Evolutionary conservation across 192 early-diverging fungal species (phyloP).

Genomic region (Backusella westeae): DNA sequence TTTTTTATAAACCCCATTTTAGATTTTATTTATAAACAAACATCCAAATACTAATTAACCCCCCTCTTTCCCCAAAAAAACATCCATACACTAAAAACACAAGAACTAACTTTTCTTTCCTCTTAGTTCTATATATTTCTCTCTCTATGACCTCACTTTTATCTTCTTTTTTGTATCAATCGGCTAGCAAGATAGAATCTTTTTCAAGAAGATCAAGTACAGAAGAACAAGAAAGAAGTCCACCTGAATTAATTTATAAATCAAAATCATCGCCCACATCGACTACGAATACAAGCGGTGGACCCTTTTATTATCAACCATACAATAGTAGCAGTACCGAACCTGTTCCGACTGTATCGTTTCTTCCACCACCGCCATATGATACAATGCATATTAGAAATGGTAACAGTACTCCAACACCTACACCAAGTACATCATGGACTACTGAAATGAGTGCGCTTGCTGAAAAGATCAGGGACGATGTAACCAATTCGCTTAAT

Average conservation of each 20-base stretch:
- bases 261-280: not conserved
- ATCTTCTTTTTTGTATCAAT: constrained; percentile 9
- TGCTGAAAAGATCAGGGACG: constrained; percentile 1
- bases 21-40: constrained; percentile 1
- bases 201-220: constrained; percentile 1
- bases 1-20: not conserved
- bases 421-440: constrained; percentile 14
- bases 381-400: not conserved
- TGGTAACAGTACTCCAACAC: not conserved
- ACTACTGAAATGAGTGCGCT: not conserved
- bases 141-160: constrained; percentile 14
- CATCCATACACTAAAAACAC: not conserved
- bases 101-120: not conserved
- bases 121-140: not conserved
- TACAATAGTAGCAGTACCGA: not conserved
- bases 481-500: not conserved
- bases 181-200: constrained; percentile 10
- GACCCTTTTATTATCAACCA: not conserved
- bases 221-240: not conserved
- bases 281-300: not conserved
- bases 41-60: not conserved
- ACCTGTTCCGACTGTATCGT: not conserved
- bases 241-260: not conserved
- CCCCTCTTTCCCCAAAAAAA: not conserved
- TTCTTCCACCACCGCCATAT: constrained; percentile 5